Conservation (phyloP, 139 green algal species). For the Chlorella sp. region DNA sequence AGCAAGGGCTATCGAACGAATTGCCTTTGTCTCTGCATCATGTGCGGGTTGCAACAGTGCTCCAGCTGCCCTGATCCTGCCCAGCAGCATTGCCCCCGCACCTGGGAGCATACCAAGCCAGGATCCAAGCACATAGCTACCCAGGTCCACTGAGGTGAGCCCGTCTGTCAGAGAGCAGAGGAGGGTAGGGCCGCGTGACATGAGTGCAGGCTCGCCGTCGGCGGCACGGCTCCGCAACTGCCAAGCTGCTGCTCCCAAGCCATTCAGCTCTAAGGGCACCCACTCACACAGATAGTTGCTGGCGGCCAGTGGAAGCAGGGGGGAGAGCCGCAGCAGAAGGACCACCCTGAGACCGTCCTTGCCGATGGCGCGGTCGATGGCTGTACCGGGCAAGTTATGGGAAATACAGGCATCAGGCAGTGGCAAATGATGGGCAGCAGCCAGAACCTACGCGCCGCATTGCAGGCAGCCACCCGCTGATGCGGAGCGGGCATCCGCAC, state of each 20-base stretch:
- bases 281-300: slow-evolving; percentile 82
- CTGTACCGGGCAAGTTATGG: slow-evolving; percentile 68
- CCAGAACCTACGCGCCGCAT: too few species aligned
- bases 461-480: too few species aligned
- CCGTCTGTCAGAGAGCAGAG: slow-evolving; percentile 55
- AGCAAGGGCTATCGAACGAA: too few species aligned
- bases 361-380: slow-evolving; percentile 93
- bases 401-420: slow-evolving; percentile 17
- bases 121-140: slow-evolving; percentile 82
- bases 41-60: too few species aligned
- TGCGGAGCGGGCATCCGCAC: too few species aligned
- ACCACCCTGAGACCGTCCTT: slow-evolving; percentile 93
- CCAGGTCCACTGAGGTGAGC: slow-evolving; percentile 87
- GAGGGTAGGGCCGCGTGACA: too few species aligned
- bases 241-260: not conserved
- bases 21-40: too few species aligned
- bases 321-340: slow-evolving; percentile 89
- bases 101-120: slow-evolving; percentile 94
- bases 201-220: too few species aligned
- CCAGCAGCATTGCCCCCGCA: not conserved
- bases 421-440: too few species aligned
- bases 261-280: too few species aligned
- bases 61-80: not conserved
- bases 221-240: not conserved
- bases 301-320: slow-evolving; percentile 91